phyloP scores from a whole-genome alignment of 2,329 filamentous ascomycete genomes.

The Tympanopsis confertula region DNA sequence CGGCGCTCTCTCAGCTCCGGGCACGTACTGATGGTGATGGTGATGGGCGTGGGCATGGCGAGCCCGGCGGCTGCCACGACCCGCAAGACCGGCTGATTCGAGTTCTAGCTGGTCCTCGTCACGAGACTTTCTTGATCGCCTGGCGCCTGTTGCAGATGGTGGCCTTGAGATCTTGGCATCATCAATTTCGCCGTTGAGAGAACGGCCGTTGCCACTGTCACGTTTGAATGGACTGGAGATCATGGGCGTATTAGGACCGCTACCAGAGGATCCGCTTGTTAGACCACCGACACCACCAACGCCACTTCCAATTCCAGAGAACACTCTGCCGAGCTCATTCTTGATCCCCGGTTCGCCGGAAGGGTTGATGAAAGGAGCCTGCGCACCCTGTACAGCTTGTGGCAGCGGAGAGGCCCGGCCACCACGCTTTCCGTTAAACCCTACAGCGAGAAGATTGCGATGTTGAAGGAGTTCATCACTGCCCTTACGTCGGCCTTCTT shows the following conservation, averaged over 20 bases:
- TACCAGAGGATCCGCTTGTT: conserved; percentile 35
- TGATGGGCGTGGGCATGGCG: conserved; percentile 57
- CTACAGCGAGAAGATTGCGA: background rate
- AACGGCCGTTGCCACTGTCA: conserved; percentile 49
- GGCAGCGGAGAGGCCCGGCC: conserved; percentile 80
- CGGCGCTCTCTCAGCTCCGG: conserved; percentile 13
- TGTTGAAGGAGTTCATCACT: conserved; percentile 1
- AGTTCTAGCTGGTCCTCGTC: conserved; percentile 51
- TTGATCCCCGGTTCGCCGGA: conserved; percentile 81
- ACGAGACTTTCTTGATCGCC: conserved; percentile 36
- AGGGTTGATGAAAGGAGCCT: conserved; percentile 67
- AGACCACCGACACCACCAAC: conserved; percentile 36
- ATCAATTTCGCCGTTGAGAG: conserved; percentile 13
- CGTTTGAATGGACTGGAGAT: conserved; percentile 32
- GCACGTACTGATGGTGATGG: conserved; percentile 55
- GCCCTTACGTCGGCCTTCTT: background rate
- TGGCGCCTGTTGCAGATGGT: conserved; percentile 40
- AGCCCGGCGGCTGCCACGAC: conserved; percentile 42
- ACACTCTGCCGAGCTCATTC: conserved; percentile 88
- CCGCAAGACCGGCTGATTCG: conserved; percentile 47
- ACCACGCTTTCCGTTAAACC: conserved; percentile 43
- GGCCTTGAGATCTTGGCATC: background rate
- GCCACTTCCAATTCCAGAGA: conserved; percentile 71
- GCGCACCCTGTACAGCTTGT: conserved; percentile 85
- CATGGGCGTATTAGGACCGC: conserved; percentile 32